phyloP scores from a whole-genome alignment of 2,329 filamentous ascomycete species.

The Penicillium sp. region DNA sequence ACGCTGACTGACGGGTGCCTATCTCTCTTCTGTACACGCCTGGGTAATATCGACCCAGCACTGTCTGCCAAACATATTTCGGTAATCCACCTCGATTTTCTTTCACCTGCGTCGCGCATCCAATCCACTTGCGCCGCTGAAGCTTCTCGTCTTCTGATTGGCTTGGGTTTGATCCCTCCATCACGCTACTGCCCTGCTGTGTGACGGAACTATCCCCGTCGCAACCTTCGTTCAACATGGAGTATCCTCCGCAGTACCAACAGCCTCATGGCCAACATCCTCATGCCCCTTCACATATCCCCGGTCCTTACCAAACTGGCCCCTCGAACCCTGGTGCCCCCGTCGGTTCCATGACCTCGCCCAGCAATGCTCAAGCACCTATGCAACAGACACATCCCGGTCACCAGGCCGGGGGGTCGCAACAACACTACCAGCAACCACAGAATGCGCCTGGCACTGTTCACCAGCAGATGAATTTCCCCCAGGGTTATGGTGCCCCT shows the following conservation, averaged over 20 bases:
- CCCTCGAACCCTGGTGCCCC: conserved; percentile 47
- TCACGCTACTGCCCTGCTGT: conserved; percentile 18
- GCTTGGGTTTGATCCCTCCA: conserved; percentile 9
- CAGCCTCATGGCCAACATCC: conserved; percentile 59
- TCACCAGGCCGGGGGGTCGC: conserved; percentile 68
- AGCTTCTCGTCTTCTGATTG: conserved; percentile 18
- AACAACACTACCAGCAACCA: conserved; percentile 63
- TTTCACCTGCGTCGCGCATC: conserved; percentile 13
- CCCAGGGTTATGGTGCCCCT: conserved; percentile 69
- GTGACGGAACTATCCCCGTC: conserved; percentile 26
- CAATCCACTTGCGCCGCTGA: conserved; percentile 17
- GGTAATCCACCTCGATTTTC: conserved; percentile 21
- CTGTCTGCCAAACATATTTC: conserved; percentile 23
- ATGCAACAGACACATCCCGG: conserved; percentile 55
- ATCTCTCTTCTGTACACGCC: conserved; percentile 26
- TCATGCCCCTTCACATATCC: conserved; percentile 55
- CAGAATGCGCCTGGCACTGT: conserved; percentile 58
- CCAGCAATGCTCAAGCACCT: conserved; percentile 65
- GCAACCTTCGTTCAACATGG: conserved; percentile 53
- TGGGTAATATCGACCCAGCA: conserved; percentile 21
- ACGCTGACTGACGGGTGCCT: conserved; percentile 20
- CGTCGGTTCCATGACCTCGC: conserved; percentile 61
- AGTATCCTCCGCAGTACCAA: conserved; percentile 70
- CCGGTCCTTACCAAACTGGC: conserved; percentile 60
- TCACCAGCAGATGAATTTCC: conserved; percentile 73